phyloP scores from a whole-genome alignment of 495 filamentous ascomycete species.

The Cenococcum geophilum region DNA sequence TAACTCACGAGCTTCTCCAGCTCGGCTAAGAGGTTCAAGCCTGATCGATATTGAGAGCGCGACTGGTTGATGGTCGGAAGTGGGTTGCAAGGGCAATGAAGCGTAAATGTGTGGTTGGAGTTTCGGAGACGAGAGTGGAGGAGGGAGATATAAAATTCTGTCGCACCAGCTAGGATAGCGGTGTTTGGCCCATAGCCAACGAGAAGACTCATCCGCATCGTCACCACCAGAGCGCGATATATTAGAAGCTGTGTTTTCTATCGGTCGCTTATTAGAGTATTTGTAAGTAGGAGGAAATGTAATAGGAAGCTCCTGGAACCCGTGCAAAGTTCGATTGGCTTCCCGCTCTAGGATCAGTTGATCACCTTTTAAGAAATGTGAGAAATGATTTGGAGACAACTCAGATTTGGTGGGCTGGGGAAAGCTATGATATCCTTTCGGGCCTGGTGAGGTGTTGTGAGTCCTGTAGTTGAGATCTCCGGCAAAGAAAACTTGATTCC shows the following conservation, averaged over 20 bases:
- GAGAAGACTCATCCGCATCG: constrained; percentile 32
- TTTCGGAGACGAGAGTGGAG: constrained; percentile 21
- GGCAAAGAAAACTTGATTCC: constrained; percentile 72
- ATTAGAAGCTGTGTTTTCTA: constrained; percentile 32
- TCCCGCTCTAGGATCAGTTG: constrained; percentile 67
- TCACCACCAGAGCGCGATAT: constrained; percentile 27
- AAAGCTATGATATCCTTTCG: constrained; percentile 49
- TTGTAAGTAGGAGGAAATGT: constrained; percentile 93
- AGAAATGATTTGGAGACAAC: constrained; percentile 48
- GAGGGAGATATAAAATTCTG: constrained; percentile 65
- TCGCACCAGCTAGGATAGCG: constrained; percentile 95
- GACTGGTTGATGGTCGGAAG: constrained; percentile 82
- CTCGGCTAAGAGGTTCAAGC: constrained; percentile 32
- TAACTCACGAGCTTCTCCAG: constrained; percentile 30
- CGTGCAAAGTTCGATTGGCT: constrained; percentile 63
- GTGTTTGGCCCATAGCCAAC: constrained; percentile 70
- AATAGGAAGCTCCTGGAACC: constrained; percentile 66
- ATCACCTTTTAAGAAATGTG: constrained; percentile 62
- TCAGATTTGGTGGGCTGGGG: constrained; percentile 52
- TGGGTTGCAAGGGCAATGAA: constrained; percentile 64
- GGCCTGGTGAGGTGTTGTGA: constrained; percentile 50
- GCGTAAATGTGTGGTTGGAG: constrained; percentile 53
- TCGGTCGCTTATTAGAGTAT: constrained; percentile 48
- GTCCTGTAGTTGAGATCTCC: constrained; percentile 97
- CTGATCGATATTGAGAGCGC: constrained; percentile 60